These are phyloP conservation scores for Pleurotus cornucopiae DNA, from an alignment of 768 basidiomycete genomes.

Conservation along the genomic window DNA sequence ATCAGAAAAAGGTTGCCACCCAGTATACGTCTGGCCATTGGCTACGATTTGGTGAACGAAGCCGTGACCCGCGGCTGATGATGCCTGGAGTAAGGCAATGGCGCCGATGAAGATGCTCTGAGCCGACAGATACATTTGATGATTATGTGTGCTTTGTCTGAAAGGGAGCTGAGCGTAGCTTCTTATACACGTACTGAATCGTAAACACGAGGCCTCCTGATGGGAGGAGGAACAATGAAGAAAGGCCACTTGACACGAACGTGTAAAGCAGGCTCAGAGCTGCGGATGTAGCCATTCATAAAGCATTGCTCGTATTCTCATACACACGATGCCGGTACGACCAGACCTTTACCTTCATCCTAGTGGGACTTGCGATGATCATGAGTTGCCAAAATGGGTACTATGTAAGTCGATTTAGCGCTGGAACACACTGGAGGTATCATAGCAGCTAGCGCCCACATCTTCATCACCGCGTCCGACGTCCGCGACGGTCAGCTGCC, in stretches of 20 bases:
- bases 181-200: conserved; percentile 4
- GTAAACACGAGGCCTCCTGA: conserved; percentile 6
- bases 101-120: conserved; percentile 13
- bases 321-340: no score
- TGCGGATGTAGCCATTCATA: not conserved
- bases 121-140: not conserved
- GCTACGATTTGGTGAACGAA: conserved; percentile 29
- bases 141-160: not conserved
- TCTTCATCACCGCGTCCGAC: no score
- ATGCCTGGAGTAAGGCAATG: conserved; percentile 10
- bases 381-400: no score
- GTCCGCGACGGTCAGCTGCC: no score
- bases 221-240: conserved; percentile 1
- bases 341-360: no score
- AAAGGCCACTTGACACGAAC: not conserved
- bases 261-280: not conserved
- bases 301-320: no score
- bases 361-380: no score
- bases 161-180: not conserved
- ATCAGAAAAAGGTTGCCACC: conserved; percentile 36
- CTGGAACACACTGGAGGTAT: no score
- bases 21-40: conserved; percentile 26
- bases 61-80: conserved; percentile 25
- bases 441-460: no score
- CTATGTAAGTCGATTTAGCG: no score